Base-by-base conservation (phyloP, 805 yeast genomes). In the Saccharomycopsis babjevae region DNA sequence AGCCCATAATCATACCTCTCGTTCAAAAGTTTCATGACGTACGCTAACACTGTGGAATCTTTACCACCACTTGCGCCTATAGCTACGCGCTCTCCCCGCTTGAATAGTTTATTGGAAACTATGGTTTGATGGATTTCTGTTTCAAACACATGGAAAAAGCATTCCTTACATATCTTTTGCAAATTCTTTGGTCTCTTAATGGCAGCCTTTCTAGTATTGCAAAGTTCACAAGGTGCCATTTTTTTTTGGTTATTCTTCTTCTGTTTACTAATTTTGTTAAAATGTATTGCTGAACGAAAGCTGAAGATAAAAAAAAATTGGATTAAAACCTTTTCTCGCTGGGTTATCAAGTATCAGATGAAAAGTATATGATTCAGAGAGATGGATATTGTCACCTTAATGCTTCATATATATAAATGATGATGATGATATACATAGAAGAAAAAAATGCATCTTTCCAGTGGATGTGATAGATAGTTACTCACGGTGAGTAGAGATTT, bases 21-120 rank as follows among this genome's bases (percentile, higher is more conserved):
- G 70, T 94, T 94, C 64, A 94, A 75, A 0, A 93, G 82, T 69
- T 91, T 94, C 72, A 94, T 73, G 1, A 94, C 83, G 55, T 92
- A 83, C 0, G 98, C 99, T 36, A 94, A 74, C 0, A 94, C 99
- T 0, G 99, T 94, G 4, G 97, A 89, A 71, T 94, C 99, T 68
- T 94, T 94, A 59, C 99, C 99, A 30, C 99, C 99, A 0, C 97
- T 89, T 0, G 99, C 99, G 18, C 99, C 99, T 28, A 94, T 92
- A 18, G 98, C 99, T 1, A 94, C 92, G 32, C 76, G 80, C 69
- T 94, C 99, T 16, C 98, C 98, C 0, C 75, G 77, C 28, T 82
- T 71, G 68, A 94, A 94, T 56, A 94, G 78, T 0, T 82, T 76
- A 59, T 86, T 85, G 40, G 81, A 76, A 15, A 79, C 76, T 55